Conservation (phyloP, 192 early-diverging fungal species). For the Linnemannia schmuckeri region DNA sequence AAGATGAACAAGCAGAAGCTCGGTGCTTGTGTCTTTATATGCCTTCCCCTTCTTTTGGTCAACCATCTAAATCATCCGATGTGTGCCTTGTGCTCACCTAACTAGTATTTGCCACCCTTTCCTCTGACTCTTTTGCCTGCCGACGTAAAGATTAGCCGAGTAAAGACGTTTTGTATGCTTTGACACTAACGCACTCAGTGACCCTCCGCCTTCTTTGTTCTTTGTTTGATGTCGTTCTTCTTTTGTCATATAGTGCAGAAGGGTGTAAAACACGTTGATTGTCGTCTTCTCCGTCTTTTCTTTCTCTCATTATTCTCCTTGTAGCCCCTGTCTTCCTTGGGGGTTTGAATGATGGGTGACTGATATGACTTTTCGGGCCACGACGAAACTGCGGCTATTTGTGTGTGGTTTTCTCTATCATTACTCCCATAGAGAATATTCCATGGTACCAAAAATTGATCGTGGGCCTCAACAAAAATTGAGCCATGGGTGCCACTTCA, state of each 20-base stretch:
- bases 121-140: not conserved
- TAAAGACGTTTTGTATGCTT: not conserved
- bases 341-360: not conserved
- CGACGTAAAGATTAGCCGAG: not conserved
- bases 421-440: not conserved
- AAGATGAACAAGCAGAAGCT: not conserved
- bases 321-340: not conserved
- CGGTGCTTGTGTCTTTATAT: not conserved
- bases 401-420: not conserved
- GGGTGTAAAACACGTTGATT: not conserved
- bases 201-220: not conserved
- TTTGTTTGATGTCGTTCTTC: not conserved
- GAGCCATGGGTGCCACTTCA: not conserved
- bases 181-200: not conserved
- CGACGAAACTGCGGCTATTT: not conserved
- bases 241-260: not conserved
- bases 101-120: not conserved
- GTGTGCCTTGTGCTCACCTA: not conserved
- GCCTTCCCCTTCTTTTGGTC: not conserved
- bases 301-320: not conserved
- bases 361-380: not conserved
- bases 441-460: not conserved
- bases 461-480: not conserved
- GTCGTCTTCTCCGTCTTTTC: not conserved
- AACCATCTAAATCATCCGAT: not conserved